Evolutionary conservation across 164 flowering plant genomes (phyloP).

Genomic region (Dillenia suffruticosa): DNA sequence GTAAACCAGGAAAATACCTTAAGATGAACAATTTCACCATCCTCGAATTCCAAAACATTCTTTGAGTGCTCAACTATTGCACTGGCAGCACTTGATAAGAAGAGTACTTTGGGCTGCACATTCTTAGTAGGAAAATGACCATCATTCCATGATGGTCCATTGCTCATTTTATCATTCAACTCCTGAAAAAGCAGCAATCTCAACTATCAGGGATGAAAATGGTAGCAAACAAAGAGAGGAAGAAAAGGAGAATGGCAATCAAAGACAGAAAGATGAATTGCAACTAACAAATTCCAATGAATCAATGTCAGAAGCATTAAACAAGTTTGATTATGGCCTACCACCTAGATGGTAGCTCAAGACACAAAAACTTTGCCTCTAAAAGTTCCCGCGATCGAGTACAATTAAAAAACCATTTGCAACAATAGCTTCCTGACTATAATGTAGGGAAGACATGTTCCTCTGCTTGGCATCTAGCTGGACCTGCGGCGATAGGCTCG

Average conservation of each 20-base stretch:
- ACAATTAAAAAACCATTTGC: too few relatives aligned
- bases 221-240: background rate
- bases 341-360: too few relatives aligned
- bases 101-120: slow-evolving; percentile 78
- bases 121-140: slow-evolving; percentile 48
- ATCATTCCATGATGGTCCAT: slow-evolving; percentile 57
- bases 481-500: too few relatives aligned
- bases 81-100: slow-evolving; percentile 89
- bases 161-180: slow-evolving; percentile 30
- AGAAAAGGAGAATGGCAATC: background rate
- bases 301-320: too few relatives aligned
- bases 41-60: slow-evolving; percentile 89
- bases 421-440: too few relatives aligned
- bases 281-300: too few relatives aligned
- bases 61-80: slow-evolving; percentile 97
- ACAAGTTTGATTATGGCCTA: too few relatives aligned
- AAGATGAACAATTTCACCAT: slow-evolving; percentile 92
- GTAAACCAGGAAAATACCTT: slow-evolving; percentile 53
- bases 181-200: slow-evolving; percentile 41
- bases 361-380: too few relatives aligned
- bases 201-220: too few relatives aligned
- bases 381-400: too few relatives aligned
- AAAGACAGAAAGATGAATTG: background rate
- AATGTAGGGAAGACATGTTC: too few relatives aligned
- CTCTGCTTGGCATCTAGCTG: too few relatives aligned